phyloP scores from a whole-genome alignment of 805 yeast species.

The Yarrowia hollandica region DNA sequence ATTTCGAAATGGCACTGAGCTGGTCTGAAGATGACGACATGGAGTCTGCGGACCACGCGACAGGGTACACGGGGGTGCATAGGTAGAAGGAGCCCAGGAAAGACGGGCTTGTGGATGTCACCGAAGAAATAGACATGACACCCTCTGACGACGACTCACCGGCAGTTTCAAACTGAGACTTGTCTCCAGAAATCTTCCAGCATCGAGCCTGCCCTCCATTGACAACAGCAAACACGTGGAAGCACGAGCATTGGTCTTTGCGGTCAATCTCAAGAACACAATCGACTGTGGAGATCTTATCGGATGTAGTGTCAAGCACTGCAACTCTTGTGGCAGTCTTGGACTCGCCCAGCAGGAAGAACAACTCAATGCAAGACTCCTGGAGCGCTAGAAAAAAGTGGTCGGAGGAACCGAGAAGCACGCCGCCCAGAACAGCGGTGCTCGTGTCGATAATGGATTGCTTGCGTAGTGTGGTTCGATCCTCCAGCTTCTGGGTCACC shows the following conservation, averaged over 20 bases:
- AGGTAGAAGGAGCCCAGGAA: background rate
- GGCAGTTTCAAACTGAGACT: background rate
- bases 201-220: conserved; percentile 3
- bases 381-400: conserved; percentile 6
- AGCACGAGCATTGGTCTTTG: conserved; percentile 1
- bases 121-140: background rate
- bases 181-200: background rate
- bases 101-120: background rate
- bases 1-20: conserved; percentile 57
- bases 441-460: conserved; percentile 20
- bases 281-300: background rate
- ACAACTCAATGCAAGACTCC: background rate
- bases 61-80: conserved; percentile 10
- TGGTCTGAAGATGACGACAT: background rate
- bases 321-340: conserved; percentile 7
- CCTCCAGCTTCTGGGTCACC: conserved; percentile 38
- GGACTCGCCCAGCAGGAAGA: background rate
- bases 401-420: conserved; percentile 6
- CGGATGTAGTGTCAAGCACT: background rate
- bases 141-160: background rate
- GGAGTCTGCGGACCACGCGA: background rate
- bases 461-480: conserved; percentile 4
- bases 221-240: conserved; percentile 18
- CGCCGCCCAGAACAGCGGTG: conserved; percentile 2
- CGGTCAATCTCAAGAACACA: conserved; percentile 20